Percentiles rank a stretch among this genome's conserved stretches.
phyloP scores from a whole-genome alignment of 176 grass and related monocot genomes.

The Bonia amplexicaulis region DNA sequence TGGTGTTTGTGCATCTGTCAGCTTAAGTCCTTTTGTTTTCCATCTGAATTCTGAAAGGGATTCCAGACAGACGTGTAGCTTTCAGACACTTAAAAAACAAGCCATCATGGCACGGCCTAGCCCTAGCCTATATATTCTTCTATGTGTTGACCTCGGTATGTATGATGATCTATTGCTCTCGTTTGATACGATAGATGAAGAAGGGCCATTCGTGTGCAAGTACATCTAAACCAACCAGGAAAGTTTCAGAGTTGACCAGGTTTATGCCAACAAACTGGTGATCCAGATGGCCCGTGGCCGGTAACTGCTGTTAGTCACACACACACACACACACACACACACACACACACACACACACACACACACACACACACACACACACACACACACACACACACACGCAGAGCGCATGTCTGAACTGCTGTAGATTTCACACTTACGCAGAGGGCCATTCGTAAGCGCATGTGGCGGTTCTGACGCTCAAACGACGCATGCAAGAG shows the following conservation, averaged over 20 bases:
- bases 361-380: too few species aligned
- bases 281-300: background rate
- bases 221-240: too few species aligned
- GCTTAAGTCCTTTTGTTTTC: background rate
- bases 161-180: background rate
- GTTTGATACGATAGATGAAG: background rate
- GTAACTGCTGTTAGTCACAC: too few species aligned
- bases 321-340: too few species aligned
- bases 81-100: background rate
- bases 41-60: conserved; percentile 1
- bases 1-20: conserved; percentile 3
- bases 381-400: too few species aligned
- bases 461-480: too few species aligned
- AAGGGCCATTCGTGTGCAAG: background rate
- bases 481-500: too few species aligned
- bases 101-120: background rate
- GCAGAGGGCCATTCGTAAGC: too few species aligned
- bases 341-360: too few species aligned
- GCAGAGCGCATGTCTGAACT: too few species aligned
- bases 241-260: background rate
- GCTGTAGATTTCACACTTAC: too few species aligned
- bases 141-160: background rate
- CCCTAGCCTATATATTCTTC: background rate
- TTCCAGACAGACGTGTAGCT: conserved; percentile 11
- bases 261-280: background rate